Base-by-base conservation (phyloP, 257 asterid species). In the Capsicum rhomboideum region DNA sequence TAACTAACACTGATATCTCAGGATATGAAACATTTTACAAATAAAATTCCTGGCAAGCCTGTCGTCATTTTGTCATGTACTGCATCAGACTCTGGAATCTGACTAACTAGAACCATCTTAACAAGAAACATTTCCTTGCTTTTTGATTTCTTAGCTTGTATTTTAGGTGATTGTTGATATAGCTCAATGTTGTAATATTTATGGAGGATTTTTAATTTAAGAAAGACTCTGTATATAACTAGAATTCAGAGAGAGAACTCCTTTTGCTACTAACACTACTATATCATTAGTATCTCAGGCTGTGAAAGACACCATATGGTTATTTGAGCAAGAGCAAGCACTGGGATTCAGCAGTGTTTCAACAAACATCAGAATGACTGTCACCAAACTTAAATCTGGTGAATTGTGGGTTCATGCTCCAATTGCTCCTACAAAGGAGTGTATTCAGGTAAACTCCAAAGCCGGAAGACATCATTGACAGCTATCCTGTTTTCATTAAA, bases 401-500 rank as follows among this genome's bases (percentile, higher is more conserved):
- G 98, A 97, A 64, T 86, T 93, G 78, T 96, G 98, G 98, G 97
- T 96, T 79, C 99, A 96, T 85, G 99, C 99, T 82, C 98, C 98
- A 56, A 90, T 96, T 85, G 98, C 99, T 85, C 99, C 99, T 67
- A 96, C 99, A 74, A 88, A 89, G 87, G 99, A 96, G 86, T 93
- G 97, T 91, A 92, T 96, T 81, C 94, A 91, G 97, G 99, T 96
- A 69, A 34, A 77, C 46, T 50, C 61, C 13, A 2, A 26, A 64
- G n/a, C 7, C 42, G 2, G 44, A 66, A 66, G 74, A 66, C 74
- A 16, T 31, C 61, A 26, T 75, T 28, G 10, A 26, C 4, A 50
- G 8, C 14, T 75, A 50, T 75, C 42, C n/a, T 20, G 64, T n/a
- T 77, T 18, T 55, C 20, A 55, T 7, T 23, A 74, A 14, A 72